Evolutionary conservation across 2,329 filamentous ascomycete genomes (phyloP).

Genomic region (Verticillium klebahnii): DNA sequence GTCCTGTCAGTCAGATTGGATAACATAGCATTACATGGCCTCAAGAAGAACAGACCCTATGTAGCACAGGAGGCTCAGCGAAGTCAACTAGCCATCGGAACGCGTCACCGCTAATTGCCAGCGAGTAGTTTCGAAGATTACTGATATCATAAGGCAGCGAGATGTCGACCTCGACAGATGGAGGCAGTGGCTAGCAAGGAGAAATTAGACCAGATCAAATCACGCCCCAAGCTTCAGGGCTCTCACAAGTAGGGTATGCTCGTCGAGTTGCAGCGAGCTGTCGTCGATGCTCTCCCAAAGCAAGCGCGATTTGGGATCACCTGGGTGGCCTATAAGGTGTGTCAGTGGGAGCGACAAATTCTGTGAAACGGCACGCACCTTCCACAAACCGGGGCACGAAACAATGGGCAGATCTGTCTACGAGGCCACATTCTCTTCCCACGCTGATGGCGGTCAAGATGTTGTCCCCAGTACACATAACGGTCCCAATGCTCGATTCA

Average conservation of each 20-base stretch:
- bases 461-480: slow-evolving; percentile 98
- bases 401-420: slow-evolving; percentile 78
- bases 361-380: slow-evolving; percentile 38
- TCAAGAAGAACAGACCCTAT: slow-evolving; percentile 44
- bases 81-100: slow-evolving; percentile 97
- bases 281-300: slow-evolving; percentile 97
- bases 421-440: slow-evolving; percentile 80
- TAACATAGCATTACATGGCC: neutral
- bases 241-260: slow-evolving; percentile 65
- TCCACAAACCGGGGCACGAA: slow-evolving; percentile 87
- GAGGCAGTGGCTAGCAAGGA: slow-evolving; percentile 59
- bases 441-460: slow-evolving; percentile 96
- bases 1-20: neutral
- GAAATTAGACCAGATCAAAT: neutral
- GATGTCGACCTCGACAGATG: slow-evolving; percentile 67
- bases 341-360: neutral
- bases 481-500: slow-evolving; percentile 76
- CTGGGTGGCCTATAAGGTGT: slow-evolving; percentile 53
- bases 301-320: slow-evolving; percentile 68
- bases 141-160: slow-evolving; percentile 82
- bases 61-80: slow-evolving; percentile 73
- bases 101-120: slow-evolving; percentile 88
- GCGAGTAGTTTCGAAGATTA: slow-evolving; percentile 77
- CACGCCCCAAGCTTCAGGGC: neutral
- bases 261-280: slow-evolving; percentile 69